Evolutionary conservation across 2,329 filamentous ascomycete genomes (phyloP), one percentile per base, ranked within the genome.

Genomic region (Fusarium kyushuense): DNA sequence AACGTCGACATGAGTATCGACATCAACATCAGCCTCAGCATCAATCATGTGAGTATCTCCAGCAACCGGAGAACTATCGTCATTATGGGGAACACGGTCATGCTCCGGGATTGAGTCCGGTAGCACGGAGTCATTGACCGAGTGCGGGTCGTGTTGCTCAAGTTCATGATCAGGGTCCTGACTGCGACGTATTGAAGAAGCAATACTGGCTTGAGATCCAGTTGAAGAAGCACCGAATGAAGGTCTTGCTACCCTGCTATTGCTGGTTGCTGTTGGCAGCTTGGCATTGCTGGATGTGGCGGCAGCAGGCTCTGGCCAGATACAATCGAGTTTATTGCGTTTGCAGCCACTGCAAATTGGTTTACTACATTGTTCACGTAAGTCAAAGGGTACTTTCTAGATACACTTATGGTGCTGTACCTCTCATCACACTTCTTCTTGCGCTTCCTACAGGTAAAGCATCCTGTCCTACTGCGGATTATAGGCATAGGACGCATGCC

Each of bases 381-480:
- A 64, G 61, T 47, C 38, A 52, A 40, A 30, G 6, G 17, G 8
- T 6, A 35, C 33, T 35, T 35, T 17, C 6, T 36, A n/a, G 35
- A 36, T 36, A 38, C 13, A 21, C 35, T 38, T 19, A 19, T 11
- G 23, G n/a, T 21, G 35, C n/a, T 38, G 35, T 65, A 65, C 62
- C 43, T 65, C 75, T 87, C 84, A 68, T 86, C 83, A 72, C 84
- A 87, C 67, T 84, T 81, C 67, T 86, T 85, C 75, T 86, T 87
- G 62, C 84, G 79, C 36, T 83, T 82, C 64, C 83, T 80, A 75
- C 82, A 84, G 29, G 81, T 84, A 73, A 84, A 76, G 75, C 82
- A 84, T 58, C 81, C 81, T 17, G 80, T 79, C 67, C 79, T 71
- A 65, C 73, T 76, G 61, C 77, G 72, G 56, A 79, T 78, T 62